Base-by-base conservation (phyloP, 1,284 basidiomycete genomes). In the Cryptococcus sp. region DNA sequence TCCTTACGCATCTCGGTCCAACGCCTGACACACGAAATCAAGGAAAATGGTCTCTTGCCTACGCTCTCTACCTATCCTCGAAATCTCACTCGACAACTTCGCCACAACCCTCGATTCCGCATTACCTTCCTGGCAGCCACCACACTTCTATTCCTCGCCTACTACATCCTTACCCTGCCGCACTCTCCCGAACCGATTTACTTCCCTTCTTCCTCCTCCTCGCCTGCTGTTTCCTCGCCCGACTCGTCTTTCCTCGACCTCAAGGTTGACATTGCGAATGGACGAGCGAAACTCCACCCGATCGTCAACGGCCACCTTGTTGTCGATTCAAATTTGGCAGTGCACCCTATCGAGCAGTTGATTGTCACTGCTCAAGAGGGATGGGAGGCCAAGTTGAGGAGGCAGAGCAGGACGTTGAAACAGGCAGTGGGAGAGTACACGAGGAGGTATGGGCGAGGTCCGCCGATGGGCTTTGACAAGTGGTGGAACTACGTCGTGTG, bases 371-470 rank as follows among this genome's bases (percentile, higher is more conserved):
- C 34, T 7, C 34, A 76, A 55, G 44, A 57, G 12, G 72, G 73
- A 45, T 78, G 76, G 76, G 66, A 72, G 37, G 52, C 60, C 11
- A 66, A 71, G 57, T 48, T 77, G 14, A 52, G 63, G 12, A 54
- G 62, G 49, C 77, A 78, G 68, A 74, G 71, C 51, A 71, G 66
- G 58, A 73, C 74, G 14, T 59, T 78, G 25, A 71, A 74, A 39
- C 66, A 77, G 54, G 76, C 76, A 7, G 75, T 74, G 3, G 51
- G 66, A 36, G 71, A 72, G 53, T 78, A 78, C 58, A 65, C 66
- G 45, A 57, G 62, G 44, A 62, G 70, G 42, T 76, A 75, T 64
- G 65, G 62, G 2, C 62, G 66, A 41, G 58, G 67, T 21, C 76
- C 76, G 3, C 76, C 76, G 1, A 67, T 67, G 53, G 73, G 72